Evolutionary conservation across 495 filamentous ascomycete species (phyloP).

Genomic region (Cairneyella variabilis): DNA sequence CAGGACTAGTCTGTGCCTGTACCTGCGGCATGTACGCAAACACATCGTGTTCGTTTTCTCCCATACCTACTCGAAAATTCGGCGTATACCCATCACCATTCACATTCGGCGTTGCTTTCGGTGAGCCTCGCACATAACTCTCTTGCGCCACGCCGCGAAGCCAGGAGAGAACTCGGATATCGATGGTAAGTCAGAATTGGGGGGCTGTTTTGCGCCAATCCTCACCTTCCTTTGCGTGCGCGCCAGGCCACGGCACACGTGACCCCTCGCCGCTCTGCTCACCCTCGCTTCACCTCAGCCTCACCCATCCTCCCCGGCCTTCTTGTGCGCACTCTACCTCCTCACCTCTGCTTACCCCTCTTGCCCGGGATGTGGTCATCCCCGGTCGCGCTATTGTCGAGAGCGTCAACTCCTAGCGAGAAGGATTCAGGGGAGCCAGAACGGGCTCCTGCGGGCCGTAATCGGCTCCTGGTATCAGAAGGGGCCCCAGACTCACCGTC

Average conservation of each 20-base stretch:
- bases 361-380: not conserved
- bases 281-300: not conserved
- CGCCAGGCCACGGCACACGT: not conserved
- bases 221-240: not conserved
- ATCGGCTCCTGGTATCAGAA: constrained; percentile 10
- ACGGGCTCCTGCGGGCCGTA: not conserved
- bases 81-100: not conserved
- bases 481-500: not conserved
- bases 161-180: constrained; percentile 6
- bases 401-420: too few relatives aligned
- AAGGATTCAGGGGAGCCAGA: too few relatives aligned
- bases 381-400: not conserved
- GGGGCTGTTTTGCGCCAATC: too few relatives aligned
- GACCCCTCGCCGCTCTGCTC: too few relatives aligned
- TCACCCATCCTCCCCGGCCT: not conserved
- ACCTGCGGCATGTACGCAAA: constrained; percentile 18
- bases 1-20: constrained; percentile 10
- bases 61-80: not conserved
- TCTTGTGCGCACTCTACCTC: not conserved
- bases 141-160: constrained; percentile 17
- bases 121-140: constrained; percentile 14
- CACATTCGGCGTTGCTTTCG: not conserved
- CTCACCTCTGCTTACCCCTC: not conserved
- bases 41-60: constrained; percentile 6
- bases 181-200: too few relatives aligned